These are phyloP conservation scores for Trichosanthes cucumerina DNA, from an alignment of 306 rosid species.

Conservation along the genomic window DNA sequence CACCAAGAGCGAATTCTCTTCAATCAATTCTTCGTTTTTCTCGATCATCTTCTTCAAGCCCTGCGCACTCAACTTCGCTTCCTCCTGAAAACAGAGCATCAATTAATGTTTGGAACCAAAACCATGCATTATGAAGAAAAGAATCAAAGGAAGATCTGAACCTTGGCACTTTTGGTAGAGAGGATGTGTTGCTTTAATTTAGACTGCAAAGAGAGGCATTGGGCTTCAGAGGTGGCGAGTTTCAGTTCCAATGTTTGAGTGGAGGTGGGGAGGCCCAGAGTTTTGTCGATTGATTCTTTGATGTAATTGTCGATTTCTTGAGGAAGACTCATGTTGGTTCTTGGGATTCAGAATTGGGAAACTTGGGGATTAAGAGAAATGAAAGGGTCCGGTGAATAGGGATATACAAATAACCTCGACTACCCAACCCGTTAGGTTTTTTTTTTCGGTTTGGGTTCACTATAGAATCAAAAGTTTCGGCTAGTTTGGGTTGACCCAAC, in stretches of 20 bases:
- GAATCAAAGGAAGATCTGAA: neutral
- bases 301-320: constrained; percentile 36
- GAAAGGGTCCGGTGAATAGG: too few relatives aligned
- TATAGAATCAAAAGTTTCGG: too few relatives aligned
- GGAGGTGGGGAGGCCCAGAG: constrained; percentile 42
- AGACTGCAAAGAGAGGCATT: constrained; percentile 25
- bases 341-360: neutral
- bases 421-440: too few relatives aligned
- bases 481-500: too few relatives aligned
- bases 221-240: constrained; percentile 41
- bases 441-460: too few relatives aligned
- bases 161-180: constrained; percentile 40
- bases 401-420: too few relatives aligned
- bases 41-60: constrained; percentile 65
- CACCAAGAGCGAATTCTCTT: constrained; percentile 34
- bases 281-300: constrained; percentile 43
- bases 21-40: constrained; percentile 55
- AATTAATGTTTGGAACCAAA: too few relatives aligned
- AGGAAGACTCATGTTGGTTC: constrained; percentile 37
- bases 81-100: constrained; percentile 27
- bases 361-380: too few relatives aligned
- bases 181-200: constrained; percentile 44
- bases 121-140: neutral
- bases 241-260: constrained; percentile 35
- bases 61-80: constrained; percentile 52